phyloP scores from a whole-genome alignment of 768 basidiomycete genomes.

The Tylopilus intermedius region DNA sequence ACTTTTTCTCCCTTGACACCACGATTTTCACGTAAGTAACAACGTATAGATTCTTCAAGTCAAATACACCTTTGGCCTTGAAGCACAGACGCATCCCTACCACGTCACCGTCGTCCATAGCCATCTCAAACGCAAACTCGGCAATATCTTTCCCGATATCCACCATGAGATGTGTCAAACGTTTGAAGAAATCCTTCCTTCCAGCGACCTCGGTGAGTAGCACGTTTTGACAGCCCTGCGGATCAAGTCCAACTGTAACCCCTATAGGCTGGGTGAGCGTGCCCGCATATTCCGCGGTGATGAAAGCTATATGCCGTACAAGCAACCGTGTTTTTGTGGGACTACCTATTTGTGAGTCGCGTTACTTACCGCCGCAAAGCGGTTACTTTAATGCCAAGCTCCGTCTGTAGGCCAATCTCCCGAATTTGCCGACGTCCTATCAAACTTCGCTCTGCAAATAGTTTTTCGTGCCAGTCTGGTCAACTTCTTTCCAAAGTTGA shows the following conservation, averaged over 20 bases:
- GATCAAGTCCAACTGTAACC: conserved; percentile 6
- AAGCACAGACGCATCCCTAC: conserved; percentile 32
- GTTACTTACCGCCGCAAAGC: conserved; percentile 1
- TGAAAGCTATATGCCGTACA: conserved; percentile 32
- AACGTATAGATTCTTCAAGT: conserved; percentile 32
- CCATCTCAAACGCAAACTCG: conserved; percentile 34
- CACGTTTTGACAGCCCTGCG: conserved; percentile 2
- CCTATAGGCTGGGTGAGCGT: conserved; percentile 30
- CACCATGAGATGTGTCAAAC: conserved; percentile 31
- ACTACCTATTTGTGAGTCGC: conserved; percentile 31
- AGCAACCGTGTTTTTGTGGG: conserved; percentile 42
- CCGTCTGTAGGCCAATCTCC: conserved; percentile 31
- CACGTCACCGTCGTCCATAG: conserved; percentile 32
- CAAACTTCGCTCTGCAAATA: conserved; percentile 34
- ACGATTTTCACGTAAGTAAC: conserved; percentile 17
- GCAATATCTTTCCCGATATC: conserved; percentile 29
- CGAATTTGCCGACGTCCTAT: conserved; percentile 33
- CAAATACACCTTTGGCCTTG: conserved; percentile 35
- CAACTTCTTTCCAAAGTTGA: conserved; percentile 31
- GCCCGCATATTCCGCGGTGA: conserved; percentile 24
- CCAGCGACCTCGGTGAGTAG: conserved; percentile 16
- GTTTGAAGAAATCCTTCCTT: conserved; percentile 28
- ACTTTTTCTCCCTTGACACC: conserved; percentile 1
- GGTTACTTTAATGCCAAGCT: conserved; percentile 1
- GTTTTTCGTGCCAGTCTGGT: conserved; percentile 29